Percentiles rank a stretch among this genome's conserved stretches.
Evolutionary conservation across 2,329 filamentous ascomycete genomes (phyloP).

Genomic region (Penicillium olsonii): DNA sequence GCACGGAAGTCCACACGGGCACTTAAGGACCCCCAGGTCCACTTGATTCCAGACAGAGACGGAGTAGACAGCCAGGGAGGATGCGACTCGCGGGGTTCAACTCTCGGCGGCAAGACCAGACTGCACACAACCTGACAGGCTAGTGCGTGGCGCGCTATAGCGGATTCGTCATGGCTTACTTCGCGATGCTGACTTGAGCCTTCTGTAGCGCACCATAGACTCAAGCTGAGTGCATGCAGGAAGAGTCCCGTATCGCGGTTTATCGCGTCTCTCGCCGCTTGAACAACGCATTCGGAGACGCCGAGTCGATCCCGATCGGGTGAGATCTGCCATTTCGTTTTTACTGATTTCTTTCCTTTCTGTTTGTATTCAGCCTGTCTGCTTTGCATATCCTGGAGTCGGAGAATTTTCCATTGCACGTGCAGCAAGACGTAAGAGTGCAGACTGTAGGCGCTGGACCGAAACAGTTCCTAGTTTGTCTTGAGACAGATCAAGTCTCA

Average conservation of each 20-base stretch:
- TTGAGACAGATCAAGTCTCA: neutral
- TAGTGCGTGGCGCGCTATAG: conserved; percentile 10
- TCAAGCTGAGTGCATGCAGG: conserved; percentile 15
- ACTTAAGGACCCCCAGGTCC: neutral
- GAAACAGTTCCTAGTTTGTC: too few relatives aligned
- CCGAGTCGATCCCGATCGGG: conserved; percentile 10
- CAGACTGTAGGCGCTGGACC: neutral
- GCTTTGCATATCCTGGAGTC: neutral
- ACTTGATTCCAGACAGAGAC: too few relatives aligned
- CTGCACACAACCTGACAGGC: conserved; percentile 14
- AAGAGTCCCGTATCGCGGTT: conserved; percentile 5
- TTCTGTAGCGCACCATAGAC: neutral
- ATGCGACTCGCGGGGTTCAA: conserved; percentile 5
- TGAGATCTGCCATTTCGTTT: neutral
- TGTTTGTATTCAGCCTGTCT: neutral
- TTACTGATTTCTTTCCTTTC: neutral
- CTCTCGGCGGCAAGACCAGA: conserved; percentile 11
- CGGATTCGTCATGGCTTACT: conserved; percentile 5
- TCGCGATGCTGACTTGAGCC: neutral
- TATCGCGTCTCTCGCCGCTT: conserved; percentile 23
- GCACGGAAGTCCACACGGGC: conserved; percentile 20
- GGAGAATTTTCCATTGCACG: conserved; percentile 22
- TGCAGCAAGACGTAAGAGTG: conserved; percentile 3
- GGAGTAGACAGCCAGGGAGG: too few relatives aligned
- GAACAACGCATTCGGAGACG: conserved; percentile 27